Evolutionary conservation across 352 stramenopile species (phyloP).

Genomic region (Phytopythium aichiense): DNA sequence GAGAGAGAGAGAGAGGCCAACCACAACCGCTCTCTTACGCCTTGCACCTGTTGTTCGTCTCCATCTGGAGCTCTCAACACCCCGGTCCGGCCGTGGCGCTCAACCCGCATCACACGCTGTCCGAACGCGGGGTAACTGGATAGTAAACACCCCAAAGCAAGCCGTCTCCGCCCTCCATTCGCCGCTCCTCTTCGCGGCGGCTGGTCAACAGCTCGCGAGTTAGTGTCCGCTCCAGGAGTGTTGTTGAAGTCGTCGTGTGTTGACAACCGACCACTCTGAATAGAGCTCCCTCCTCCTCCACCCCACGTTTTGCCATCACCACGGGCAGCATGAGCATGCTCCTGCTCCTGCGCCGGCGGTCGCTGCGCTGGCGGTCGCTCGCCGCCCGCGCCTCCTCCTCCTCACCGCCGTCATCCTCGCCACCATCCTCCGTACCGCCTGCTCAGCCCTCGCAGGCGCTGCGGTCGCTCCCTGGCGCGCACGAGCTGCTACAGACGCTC

Average conservation of each 20-base stretch:
- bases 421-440: too few relatives aligned
- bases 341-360: not conserved
- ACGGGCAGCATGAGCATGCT: not conserved
- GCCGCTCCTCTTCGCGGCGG: not conserved
- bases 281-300: not conserved
- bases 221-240: not conserved
- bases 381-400: not conserved
- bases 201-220: not conserved
- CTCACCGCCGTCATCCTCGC: not conserved
- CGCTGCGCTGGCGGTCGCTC: not conserved
- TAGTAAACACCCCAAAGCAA: not conserved
- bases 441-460: not conserved
- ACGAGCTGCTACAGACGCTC: constrained; percentile 29
- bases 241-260: not conserved
- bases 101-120: not conserved
- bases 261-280: not conserved
- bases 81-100: too few relatives aligned
- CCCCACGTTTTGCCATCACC: not conserved
- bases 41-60: not conserved
- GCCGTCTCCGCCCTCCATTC: not conserved
- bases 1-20: too few relatives aligned
- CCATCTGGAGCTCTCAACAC: not conserved
- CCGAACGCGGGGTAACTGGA: not conserved
- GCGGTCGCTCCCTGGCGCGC: constrained; percentile 10
- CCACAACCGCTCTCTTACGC: too few relatives aligned